A percentile compares a stretch with the other conserved stretches of the same genome.
These are phyloP conservation scores for Sanghuangporus sanghuang DNA, from an alignment of 1,284 basidiomycete species.

Conservation along the genomic window DNA sequence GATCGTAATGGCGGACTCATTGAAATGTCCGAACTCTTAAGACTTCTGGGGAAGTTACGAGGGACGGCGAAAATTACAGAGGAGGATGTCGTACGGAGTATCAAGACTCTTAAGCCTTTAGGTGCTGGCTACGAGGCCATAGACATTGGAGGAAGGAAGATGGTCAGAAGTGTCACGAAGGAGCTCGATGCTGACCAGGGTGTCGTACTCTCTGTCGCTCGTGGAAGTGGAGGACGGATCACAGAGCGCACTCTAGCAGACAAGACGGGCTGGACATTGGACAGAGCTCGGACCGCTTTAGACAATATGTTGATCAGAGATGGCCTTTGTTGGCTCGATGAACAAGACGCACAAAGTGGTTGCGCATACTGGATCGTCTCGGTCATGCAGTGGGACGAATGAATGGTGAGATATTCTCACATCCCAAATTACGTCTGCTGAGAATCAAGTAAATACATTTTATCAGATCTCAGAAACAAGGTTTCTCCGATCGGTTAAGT, in stretches of 20 bases:
- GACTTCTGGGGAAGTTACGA: slow-evolving; percentile 73
- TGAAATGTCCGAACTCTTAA: slow-evolving; percentile 80
- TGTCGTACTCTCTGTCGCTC: slow-evolving; percentile 69
- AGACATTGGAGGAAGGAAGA: slow-evolving; percentile 62
- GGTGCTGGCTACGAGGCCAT: slow-evolving; percentile 88
- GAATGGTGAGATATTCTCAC: slow-evolving; percentile 18
- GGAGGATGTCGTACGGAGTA: slow-evolving; percentile 81
- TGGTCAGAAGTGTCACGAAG: slow-evolving; percentile 69
- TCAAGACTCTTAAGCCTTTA: slow-evolving; percentile 84
- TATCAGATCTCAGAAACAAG: too few species aligned
- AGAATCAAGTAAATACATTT: not conserved
- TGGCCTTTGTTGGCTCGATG: slow-evolving; percentile 93
- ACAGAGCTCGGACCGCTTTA: slow-evolving; percentile 72
- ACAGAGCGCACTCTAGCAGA: slow-evolving; percentile 53
- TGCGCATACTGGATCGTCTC: slow-evolving; percentile 79
- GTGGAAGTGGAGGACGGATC: slow-evolving; percentile 59
- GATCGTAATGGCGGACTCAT: slow-evolving; percentile 90
- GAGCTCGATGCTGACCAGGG: slow-evolving; percentile 83
- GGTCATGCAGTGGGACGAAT: slow-evolving; percentile 77
- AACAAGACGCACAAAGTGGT: slow-evolving; percentile 64
- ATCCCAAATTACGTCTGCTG: not conserved
- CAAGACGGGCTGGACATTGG: slow-evolving; percentile 71
- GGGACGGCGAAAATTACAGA: slow-evolving; percentile 54
- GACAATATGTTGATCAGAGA: slow-evolving; percentile 89
- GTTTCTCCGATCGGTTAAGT: too few species aligned